A percentile compares a stretch with the other conserved stretches of the same genome.
Conservation (phyloP, 495 filamentous ascomycete genomes). For the Daldinia grandis region DNA sequence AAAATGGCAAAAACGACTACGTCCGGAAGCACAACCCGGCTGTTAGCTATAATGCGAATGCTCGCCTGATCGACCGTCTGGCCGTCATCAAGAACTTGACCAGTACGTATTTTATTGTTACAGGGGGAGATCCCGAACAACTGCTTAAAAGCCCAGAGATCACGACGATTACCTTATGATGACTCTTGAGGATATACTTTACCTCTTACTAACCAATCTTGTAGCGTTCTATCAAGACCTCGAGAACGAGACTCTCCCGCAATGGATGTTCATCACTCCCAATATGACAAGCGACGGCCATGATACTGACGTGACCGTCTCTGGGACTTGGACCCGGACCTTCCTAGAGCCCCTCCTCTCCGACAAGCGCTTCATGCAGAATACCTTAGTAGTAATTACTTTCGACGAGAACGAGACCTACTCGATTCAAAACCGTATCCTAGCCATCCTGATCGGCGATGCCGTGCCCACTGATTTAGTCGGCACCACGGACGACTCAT, state of each 20-base stretch:
- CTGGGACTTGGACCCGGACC: conserved; percentile 63
- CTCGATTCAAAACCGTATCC: conserved; percentile 61
- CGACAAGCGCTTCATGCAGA: conserved; percentile 71
- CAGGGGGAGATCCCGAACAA: background rate
- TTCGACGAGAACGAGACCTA: conserved; percentile 74
- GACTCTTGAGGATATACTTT: background rate
- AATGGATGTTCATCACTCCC: conserved; percentile 79
- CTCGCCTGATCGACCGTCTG: conserved; percentile 61
- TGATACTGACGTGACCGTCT: conserved; percentile 69
- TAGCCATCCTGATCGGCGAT: conserved; percentile 71
- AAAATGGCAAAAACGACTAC: conserved; percentile 66
- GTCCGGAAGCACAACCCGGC: conserved; percentile 82
- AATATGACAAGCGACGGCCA: conserved; percentile 76
- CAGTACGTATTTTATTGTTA: conserved; percentile 12
- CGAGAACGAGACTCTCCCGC: conserved; percentile 64
- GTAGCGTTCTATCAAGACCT: conserved; percentile 65
- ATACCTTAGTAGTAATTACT: conserved; percentile 72
- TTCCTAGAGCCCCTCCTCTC: conserved; percentile 71
- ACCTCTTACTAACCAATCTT: background rate
- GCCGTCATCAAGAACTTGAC: conserved; percentile 74
- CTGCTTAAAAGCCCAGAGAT: background rate
- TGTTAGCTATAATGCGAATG: conserved; percentile 66
- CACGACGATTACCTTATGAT: background rate
- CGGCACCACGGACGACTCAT: conserved; percentile 69
- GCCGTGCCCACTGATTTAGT: conserved; percentile 65